phyloP scores from a whole-genome alignment of 768 basidiomycete species.

The Mycena amicta region DNA sequence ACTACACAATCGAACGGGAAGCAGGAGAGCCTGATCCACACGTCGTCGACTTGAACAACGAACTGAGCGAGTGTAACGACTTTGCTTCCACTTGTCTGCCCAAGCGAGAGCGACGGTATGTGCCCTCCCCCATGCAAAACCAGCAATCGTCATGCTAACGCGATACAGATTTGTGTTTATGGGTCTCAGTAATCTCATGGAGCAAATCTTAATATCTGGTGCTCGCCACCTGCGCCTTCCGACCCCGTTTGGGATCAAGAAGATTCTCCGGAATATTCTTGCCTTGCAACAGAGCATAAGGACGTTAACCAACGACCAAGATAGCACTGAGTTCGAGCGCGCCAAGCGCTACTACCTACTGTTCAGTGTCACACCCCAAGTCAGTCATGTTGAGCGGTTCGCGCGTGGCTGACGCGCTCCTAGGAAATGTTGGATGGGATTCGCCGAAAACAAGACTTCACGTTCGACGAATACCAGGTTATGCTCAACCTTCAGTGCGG shows the following conservation, averaged over 20 bases:
- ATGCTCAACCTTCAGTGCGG: conserved; percentile 91
- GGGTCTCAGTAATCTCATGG: conserved; percentile 84
- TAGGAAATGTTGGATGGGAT: conserved; percentile 81
- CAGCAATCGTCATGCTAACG: conserved; percentile 12
- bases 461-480: conserved; percentile 90
- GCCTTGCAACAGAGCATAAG: conserved; percentile 92
- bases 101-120: conserved; percentile 63
- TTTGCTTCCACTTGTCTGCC: conserved; percentile 64
- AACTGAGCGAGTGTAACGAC: conserved; percentile 78
- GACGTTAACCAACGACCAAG: conserved; percentile 62
- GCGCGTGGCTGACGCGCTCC: background rate
- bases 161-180: conserved; percentile 77
- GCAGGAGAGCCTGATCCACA: conserved; percentile 91
- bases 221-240: conserved; percentile 70
- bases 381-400: conserved; percentile 29
- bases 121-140: conserved; percentile 28
- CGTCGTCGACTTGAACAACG: conserved; percentile 81
- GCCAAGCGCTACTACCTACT: conserved; percentile 82
- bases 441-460: conserved; percentile 63
- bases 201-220: conserved; percentile 76
- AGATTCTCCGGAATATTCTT: conserved; percentile 86
- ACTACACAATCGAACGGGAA: conserved; percentile 81
- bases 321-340: conserved; percentile 70
- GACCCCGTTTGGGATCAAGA: conserved; percentile 79
- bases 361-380: conserved; percentile 75